Evolutionary conservation across 352 stramenopile species (phyloP), one percentile per base, ranked within the genome.

Genomic region (Vaucheria bursata): DNA sequence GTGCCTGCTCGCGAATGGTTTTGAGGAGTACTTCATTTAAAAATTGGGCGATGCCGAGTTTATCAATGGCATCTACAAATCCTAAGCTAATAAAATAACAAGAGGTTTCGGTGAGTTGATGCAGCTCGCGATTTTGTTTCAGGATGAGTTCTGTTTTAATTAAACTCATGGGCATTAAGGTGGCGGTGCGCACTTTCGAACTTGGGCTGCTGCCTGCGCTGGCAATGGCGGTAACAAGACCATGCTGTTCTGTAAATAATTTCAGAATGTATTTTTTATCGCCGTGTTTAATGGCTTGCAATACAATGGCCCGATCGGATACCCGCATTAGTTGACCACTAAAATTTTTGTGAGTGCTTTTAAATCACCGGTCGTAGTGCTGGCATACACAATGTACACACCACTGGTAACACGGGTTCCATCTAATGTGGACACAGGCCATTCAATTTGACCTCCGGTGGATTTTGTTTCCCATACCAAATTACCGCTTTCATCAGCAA

Each of bases 241-340:
- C 45, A 25, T 59, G 18, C 18, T 59, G 45, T 18, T 59, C 25
- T 59, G 45, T 59, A 59, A 18, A 59, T 18, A 59, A 25, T 25
- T 59, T 59, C 25, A 59, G 45, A 59, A 59, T 59, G 45, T 18
- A 59, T 59, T 59, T 59, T 59, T 59, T 59, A 59, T 59, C 45
- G 45, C 45, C 45, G 25, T 59, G 45, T 59, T 59, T 59, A 18
- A 59, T 59, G 45, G 45, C 45, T 25, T 59, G 45, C 25, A 59
- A 59, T 59, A 59, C 45, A 59, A 59, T 59, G 45, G 45, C 45
- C 25, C 25, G 18, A 59, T 59, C 45, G 18, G 45, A 59, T 18
- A 59, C 45, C 45, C 45, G 45, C 45, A 59, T 59, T 59, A 59
- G 25, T 59, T 59, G 18, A 59, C 25, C 25, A 59, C 45, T 18